A percentile compares a stretch with the other conserved stretches of the same genome.
Evolutionary conservation across 139 green algal genomes (phyloP).

Genomic region (Prasinococcaceae sp.): DNA sequence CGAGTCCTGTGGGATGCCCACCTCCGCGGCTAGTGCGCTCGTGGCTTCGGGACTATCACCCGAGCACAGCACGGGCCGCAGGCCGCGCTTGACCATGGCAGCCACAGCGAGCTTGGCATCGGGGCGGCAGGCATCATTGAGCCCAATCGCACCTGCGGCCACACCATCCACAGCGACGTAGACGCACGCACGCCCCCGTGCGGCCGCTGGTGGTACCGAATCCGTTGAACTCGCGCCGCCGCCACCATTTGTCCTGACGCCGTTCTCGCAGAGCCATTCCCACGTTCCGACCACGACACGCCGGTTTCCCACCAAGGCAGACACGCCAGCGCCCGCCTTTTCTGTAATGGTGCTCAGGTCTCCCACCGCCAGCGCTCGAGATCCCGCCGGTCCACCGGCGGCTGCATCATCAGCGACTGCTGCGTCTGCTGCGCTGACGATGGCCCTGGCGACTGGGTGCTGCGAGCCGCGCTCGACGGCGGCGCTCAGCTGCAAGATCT

Average conservation of each 20-base stretch:
- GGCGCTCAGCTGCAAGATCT: slow-evolving; percentile 51
- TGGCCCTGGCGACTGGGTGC: slow-evolving; percentile 69
- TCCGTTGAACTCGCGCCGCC: too few species aligned
- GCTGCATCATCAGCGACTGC: too few species aligned
- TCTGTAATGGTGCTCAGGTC: slow-evolving; percentile 9
- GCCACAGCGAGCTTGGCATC: slow-evolving; percentile 1
- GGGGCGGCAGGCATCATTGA: slow-evolving; percentile 9
- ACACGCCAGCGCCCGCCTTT: slow-evolving; percentile 6
- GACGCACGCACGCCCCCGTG: too few species aligned
- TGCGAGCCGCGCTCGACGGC: slow-evolving; percentile 53
- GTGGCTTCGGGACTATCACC: slow-evolving; percentile 52
- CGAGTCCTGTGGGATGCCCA: slow-evolving; percentile 31
- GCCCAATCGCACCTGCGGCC: slow-evolving; percentile 7
- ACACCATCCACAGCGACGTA: slow-evolving; percentile 16
- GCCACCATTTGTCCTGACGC: too few species aligned
- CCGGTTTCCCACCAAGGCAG: slow-evolving; percentile 1
- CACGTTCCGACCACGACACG: slow-evolving; percentile 42
- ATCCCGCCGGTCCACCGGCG: too few species aligned
- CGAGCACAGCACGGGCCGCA: slow-evolving; percentile 53
- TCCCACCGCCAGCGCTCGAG: too few species aligned
- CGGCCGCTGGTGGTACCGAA: too few species aligned
- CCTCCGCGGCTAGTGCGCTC: slow-evolving; percentile 32
- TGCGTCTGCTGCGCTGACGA: slow-evolving; percentile 7
- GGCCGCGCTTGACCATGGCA: slow-evolving; percentile 26
- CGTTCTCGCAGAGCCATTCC: slow-evolving; percentile 51